phyloP scores from a whole-genome alignment of 495 filamentous ascomycete genomes.

The Trypethelium eluteriae region DNA sequence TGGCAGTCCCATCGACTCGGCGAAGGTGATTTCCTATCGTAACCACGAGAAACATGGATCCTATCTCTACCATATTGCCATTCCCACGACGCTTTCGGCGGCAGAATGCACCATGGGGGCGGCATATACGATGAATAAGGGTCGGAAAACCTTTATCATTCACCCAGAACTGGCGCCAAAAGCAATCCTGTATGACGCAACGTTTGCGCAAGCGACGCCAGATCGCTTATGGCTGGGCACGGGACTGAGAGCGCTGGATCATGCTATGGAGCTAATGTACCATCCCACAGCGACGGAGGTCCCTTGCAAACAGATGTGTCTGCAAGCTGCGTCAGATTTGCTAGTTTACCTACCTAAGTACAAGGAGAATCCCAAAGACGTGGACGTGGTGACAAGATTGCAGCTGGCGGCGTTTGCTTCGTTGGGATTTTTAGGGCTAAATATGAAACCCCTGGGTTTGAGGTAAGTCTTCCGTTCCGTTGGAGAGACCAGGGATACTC shows the following conservation, averaged over 20 bases:
- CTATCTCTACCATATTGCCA: slow-evolving; percentile 27
- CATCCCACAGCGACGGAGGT: slow-evolving; percentile 29
- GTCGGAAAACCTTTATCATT: slow-evolving; percentile 26
- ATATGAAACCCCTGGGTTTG: slow-evolving; percentile 9
- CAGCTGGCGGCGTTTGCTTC: slow-evolving; percentile 21
- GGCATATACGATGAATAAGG: slow-evolving; percentile 26
- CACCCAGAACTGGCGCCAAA: slow-evolving; percentile 26
- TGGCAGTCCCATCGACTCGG: slow-evolving; percentile 28
- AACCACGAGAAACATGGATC: slow-evolving; percentile 24
- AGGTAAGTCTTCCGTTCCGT: background rate
- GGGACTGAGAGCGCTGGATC: slow-evolving; percentile 28
- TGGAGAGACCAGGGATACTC: background rate
- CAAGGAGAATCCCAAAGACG: slow-evolving; percentile 22
- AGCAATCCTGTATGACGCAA: slow-evolving; percentile 28
- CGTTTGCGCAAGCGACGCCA: slow-evolving; percentile 26
- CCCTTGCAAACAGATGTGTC: slow-evolving; percentile 25
- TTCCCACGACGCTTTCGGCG: slow-evolving; percentile 29
- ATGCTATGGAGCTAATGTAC: slow-evolving; percentile 29
- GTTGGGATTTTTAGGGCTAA: slow-evolving; percentile 15
- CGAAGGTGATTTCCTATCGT: slow-evolving; percentile 24
- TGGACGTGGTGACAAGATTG: slow-evolving; percentile 20
- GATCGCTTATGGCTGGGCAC: slow-evolving; percentile 27
- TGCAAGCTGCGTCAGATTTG: slow-evolving; percentile 26
- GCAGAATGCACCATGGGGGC: slow-evolving; percentile 29
- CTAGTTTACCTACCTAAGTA: slow-evolving; percentile 26